Conservation (phyloP, 2,329 filamentous ascomycete genomes). For the Verticillium nubilum region DNA sequence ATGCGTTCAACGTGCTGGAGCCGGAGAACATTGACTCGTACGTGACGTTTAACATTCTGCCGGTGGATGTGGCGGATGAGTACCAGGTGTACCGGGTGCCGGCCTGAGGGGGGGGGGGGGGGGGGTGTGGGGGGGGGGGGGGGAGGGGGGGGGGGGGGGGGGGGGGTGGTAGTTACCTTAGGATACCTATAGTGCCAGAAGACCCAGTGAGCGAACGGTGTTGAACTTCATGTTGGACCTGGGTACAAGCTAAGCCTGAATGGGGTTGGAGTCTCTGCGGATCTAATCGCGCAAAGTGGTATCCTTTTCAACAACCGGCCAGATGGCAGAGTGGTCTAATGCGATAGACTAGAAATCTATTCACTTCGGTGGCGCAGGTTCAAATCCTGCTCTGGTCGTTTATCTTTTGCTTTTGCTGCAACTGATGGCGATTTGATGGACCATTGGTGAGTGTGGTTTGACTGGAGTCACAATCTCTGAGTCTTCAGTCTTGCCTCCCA, state of each 20-base stretch:
- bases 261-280: background rate
- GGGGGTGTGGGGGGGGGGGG: background rate
- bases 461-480: no score
- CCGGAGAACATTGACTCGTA: conserved; percentile 27
- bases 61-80: conserved; percentile 20
- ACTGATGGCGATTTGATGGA: no score
- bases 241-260: background rate
- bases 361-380: background rate
- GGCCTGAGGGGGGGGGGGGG: background rate
- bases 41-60: conserved; percentile 22
- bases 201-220: background rate
- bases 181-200: no score
- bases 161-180: no score
- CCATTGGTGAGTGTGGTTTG: no score
- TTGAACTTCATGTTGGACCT: no score
- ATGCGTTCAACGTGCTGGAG: conserved; percentile 22
- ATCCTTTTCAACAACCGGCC: background rate
- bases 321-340: background rate
- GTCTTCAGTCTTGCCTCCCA: no score
- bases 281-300: background rate
- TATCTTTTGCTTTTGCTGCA: no score
- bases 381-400: background rate
- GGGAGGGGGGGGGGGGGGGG: no score
- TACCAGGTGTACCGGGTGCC: conserved; percentile 22
- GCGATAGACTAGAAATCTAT: background rate